Evolutionary conservation across 768 basidiomycete species (phyloP), one percentile per base, ranked within the genome.

Genomic region (Kwoniella heveanensis): DNA sequence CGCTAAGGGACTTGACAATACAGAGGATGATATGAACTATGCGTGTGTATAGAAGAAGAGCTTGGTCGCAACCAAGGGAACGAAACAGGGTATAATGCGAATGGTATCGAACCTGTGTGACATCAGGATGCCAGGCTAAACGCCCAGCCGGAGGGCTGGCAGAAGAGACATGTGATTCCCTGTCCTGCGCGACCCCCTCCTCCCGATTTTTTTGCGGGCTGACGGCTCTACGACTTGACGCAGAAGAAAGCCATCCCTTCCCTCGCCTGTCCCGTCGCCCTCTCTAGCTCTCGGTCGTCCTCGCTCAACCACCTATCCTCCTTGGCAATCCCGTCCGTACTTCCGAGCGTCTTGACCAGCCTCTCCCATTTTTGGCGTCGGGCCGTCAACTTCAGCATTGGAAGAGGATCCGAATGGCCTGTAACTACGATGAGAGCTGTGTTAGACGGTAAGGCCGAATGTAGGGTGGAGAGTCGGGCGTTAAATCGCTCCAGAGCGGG

Each of bases 371-470:
- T 83, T 2, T 78, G 80, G 79, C 91, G 89, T 54, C 88, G 83
- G 5, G 85, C 85, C 68, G 87, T 88, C 22, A 98, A 81, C 25
- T 83, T 77, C 2, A 88, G 83, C 91, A 95, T 92, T 7, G 79
- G 82, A 0, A 91, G 86, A 0, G 94, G 93, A 77, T 96, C 91
- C 0, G 88, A 87, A 73, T 97, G 92, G 0, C 94, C 93, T 0
- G 89, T 90, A 74, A 96, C 87, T 39, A 98, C 83, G 57, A 97
- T 80, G 22, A 97, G 78, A 0, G 92, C 92, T 0, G 93, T 91
- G 22, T 88, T 86, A 1, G 88, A 77, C 0, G 93, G 92, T 0
- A 98, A 84, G 0, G 86, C 77, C 0, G 84, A 81, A 72, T 94
- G 87, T 0, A 97, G 81, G 1, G 80, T 72, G 37, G 80, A 77